Base-by-base conservation (phyloP, 495 filamentous ascomycete species). In the Xylaria scruposa region DNA sequence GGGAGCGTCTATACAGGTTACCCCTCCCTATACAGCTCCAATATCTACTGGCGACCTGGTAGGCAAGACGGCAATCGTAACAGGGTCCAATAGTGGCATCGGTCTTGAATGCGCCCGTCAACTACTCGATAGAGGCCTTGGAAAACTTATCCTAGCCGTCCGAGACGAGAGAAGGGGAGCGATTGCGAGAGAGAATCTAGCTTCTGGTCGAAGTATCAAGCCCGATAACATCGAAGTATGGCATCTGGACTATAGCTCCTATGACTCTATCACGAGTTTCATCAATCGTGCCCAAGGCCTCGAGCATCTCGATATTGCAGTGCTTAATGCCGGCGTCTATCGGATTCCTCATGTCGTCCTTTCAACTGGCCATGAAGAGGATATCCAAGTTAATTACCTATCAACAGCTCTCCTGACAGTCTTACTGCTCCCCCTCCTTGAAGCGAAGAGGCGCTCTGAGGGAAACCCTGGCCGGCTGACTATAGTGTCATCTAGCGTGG, bases 371-470 rank as follows among this genome's bases (percentile, higher is more conserved):
- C 80, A 84, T 51, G 86, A 87, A 69, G 75, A 78, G 10, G 79
- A 78, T 6, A 77, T 89, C 24, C 87, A 86, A 0, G 82, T 86
- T 26, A 90, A 90, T 63, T 86, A 87, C 4, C 78, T 88, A 67
- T 83, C 79, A 17, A 87, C 81, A 0, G 71, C 85, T 4, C 75
- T 89, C 0, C 80, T 89, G 0, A 69, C 82, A 13, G 65, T 79
- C 24, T 65, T 79, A 17, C 74, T 80, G 8, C 40, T 80, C 0
- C 78, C 76, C n/a, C 67, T 81, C 12, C 72, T 88, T 0, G 24
- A 58, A 46, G 80, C 81, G 64, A 63, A 44, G 15, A 83, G 78
- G 38, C 62, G 60, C 31, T 4, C 56, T 26, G 54, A 26, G 21
- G 21, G 58, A 44, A 49, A 24, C 26, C 70, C 70, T n/a, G 73